Evolutionary conservation across 208 protist species (phyloP), one percentile per base, ranked within the genome.

Genomic region (Borovskyia barvae): DNA sequence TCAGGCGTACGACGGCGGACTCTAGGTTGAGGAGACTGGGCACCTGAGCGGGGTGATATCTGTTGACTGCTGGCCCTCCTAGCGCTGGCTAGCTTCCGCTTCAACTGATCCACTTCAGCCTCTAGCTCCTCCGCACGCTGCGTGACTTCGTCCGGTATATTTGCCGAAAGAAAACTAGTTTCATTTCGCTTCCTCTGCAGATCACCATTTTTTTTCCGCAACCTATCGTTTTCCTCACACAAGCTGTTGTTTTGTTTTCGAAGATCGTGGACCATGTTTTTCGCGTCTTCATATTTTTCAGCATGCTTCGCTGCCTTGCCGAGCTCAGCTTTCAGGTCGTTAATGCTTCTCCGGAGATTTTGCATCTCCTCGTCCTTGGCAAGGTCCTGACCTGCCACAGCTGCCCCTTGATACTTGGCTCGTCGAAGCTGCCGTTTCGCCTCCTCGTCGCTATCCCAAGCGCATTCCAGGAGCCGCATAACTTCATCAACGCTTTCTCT

Each of bases 401-500:
- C 54, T 7, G 56, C 65, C 19, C 42, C 53, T 40, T 72, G 54
- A 29, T 72, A 58, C 48, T 72, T 64, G 8, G 42, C 43, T 12
- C 65, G 41, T 19, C 56, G 65, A 9, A 64, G 40, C 37, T 58
- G 42, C 15, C 56, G 69, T 41, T 75, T 80, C 24, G 48, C 47
- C 40, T 82, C 79, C 20, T 84, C 75, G 41, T 86, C 82, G 29
- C 62, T 66, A 24, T 75, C 61, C 82, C 85, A 93, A 26, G 82
- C 64, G 22, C 68, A 54, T 61, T 93, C 85, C 33, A 93, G 73
- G 20, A 77, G 43, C 25, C 77, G 66, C 82, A 93, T 89, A 37
- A 93, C 47, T 53, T 93, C 82, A 41, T 93, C 82, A 7, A 89
- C 68, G 22, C 66, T 86, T 30, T 87, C 82, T 0, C 74, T 72